Evolutionary conservation across 2,329 filamentous ascomycete genomes (phyloP).

Genomic region (Beauveria scarabaeidicola): DNA sequence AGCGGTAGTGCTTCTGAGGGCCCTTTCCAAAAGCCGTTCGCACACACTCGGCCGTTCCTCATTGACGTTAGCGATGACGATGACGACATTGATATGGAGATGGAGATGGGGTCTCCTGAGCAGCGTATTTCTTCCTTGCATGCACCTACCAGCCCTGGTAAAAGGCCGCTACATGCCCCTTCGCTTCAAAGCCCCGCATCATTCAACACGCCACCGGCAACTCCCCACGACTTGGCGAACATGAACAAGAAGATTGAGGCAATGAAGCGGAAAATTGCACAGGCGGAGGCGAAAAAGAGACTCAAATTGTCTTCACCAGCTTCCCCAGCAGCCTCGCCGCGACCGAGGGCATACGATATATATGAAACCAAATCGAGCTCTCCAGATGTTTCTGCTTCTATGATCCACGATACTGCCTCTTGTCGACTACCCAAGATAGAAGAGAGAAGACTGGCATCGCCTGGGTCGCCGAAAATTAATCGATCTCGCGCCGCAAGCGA

Average conservation of each 20-base stretch:
- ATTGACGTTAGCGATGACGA: conserved; percentile 77
- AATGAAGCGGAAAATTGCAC: conserved; percentile 50
- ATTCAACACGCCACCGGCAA: conserved; percentile 29
- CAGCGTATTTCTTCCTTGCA: conserved; percentile 31
- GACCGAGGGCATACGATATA: conserved; percentile 4
- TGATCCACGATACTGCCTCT: not conserved
- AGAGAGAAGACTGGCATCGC: conserved; percentile 11
- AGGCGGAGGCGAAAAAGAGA: conserved; percentile 48
- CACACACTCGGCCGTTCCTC: conserved; percentile 56
- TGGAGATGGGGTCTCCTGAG: conserved; percentile 54
- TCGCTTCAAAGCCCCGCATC: conserved; percentile 33
- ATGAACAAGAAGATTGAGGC: conserved; percentile 53
- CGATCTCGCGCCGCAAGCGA: conserved; percentile 27
- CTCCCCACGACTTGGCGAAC: conserved; percentile 34
- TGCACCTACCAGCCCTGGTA: conserved; percentile 22
- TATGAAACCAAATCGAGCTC: conserved; percentile 6
- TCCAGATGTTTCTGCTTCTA: not conserved
- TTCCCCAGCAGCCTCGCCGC: conserved; percentile 22
- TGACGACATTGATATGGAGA: conserved; percentile 61
- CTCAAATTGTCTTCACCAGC: conserved; percentile 26
- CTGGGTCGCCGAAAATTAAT: conserved; percentile 17
- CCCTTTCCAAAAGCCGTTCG: conserved; percentile 52
- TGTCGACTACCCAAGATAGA: not conserved
- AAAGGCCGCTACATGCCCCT: conserved; percentile 30
- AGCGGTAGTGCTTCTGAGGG: conserved; percentile 41